Conservation (phyloP, 768 basidiomycete genomes). For the Dictyophora rubrovolvata region DNA sequence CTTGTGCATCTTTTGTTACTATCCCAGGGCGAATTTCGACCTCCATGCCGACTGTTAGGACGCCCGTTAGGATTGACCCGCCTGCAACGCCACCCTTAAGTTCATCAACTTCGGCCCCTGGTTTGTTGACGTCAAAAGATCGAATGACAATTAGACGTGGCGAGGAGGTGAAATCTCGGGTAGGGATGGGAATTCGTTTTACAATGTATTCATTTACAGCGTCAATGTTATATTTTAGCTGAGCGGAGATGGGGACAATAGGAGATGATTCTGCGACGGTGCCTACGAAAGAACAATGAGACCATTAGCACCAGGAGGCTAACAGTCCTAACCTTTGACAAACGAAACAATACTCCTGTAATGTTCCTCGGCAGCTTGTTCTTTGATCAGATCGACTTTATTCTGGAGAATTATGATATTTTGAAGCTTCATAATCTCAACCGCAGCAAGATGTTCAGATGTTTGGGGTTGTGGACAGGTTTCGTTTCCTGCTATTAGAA, state of each 20-base stretch:
- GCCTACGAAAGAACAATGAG: slow-evolving; percentile 34
- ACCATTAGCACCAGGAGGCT: background rate
- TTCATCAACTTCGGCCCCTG: slow-evolving; percentile 93
- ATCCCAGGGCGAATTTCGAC: slow-evolving; percentile 97
- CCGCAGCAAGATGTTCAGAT: slow-evolving; percentile 94
- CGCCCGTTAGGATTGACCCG: slow-evolving; percentile 89
- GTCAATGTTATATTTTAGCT: slow-evolving; percentile 98
- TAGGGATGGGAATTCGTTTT: slow-evolving; percentile 89
- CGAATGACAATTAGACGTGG: slow-evolving; percentile 97
- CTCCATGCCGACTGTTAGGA: slow-evolving; percentile 81
- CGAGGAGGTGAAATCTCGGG: slow-evolving; percentile 84
- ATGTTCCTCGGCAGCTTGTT: slow-evolving; percentile 88
- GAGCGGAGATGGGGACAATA: slow-evolving; percentile 97
- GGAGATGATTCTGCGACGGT: slow-evolving; percentile 96
- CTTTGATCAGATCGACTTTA: slow-evolving; percentile 97
- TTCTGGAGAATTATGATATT: slow-evolving; percentile 98
- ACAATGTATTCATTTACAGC: slow-evolving; percentile 99
- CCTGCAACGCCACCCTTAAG: slow-evolving; percentile 98
- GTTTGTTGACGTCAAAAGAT: slow-evolving; percentile 99
- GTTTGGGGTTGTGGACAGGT: slow-evolving; percentile 99
- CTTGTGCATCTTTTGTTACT: slow-evolving; percentile 88
- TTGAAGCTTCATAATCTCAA: slow-evolving; percentile 98
- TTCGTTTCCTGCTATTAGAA: slow-evolving; percentile 96
- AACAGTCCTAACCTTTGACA: slow-evolving; percentile 62
- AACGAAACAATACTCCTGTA: slow-evolving; percentile 93